Base-by-base conservation (phyloP, 164 flowering plant genomes). In the Nelumbo lutea region DNA sequence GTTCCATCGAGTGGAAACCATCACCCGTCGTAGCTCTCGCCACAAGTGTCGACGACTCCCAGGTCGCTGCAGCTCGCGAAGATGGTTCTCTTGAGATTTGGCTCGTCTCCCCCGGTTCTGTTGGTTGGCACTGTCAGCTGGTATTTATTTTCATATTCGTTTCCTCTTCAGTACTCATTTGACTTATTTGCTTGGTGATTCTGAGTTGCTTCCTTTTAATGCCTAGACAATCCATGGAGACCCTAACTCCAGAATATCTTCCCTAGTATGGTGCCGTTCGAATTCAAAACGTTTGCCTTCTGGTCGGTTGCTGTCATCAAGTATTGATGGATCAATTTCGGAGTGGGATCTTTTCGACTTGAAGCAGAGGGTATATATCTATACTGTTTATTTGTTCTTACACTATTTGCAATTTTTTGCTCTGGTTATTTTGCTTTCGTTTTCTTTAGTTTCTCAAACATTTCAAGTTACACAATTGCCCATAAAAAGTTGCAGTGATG, bases 81-180 rank as follows among this genome's bases (percentile, higher is more conserved):
- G 97, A 95, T 67, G 97, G 99, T 42, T 87, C 98, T 5, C 79
- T 96, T 40, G 98, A 96, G 85, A 81, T 96, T 77, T 96, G 97
- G 97, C 92, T 90, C 62, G 97, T 91, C 55, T 88, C 97, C 40
- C 98, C 97, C 15, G 98, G 99, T 68, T 82, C 98, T 59, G 87
- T 86, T 53, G 90, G 90, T 71, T 96, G 99, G 99, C 93, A 96
- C 86, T 87, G 95, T 79, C 97, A 90, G 68, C 83, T 96, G 82
- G 99, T 96, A 85, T 4, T 8, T 39, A 14, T 42, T n/a, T 41
- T 53, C 9, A 10, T 47, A 38, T n/a, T 3, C 14, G 40, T 9
- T 7, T 8, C 53, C 42, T 39, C 27, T 62, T 7, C 1, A 27
- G 42, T 45, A 1, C 27, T 65, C 3, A 60, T 39, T 69, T 2